A percentile compares a stretch with the other conserved stretches of the same genome.
These are phyloP conservation scores for Ceraceosorus guamensis DNA, from an alignment of 1,284 basidiomycete species.

Conservation along the genomic window DNA sequence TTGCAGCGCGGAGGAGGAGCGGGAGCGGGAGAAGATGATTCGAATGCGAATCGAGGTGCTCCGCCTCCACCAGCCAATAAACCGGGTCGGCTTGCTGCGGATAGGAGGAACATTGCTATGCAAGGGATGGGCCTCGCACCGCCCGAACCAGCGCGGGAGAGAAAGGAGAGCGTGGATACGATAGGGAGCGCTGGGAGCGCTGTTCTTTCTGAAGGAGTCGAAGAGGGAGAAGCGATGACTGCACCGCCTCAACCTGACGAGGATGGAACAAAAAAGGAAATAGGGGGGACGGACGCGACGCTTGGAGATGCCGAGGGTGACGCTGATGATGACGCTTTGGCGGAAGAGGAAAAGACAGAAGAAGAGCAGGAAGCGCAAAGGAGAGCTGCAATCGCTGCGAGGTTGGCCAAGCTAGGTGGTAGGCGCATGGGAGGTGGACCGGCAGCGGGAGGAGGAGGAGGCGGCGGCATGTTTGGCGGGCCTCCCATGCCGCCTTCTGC, in stretches of 20 bases:
- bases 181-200: too few species aligned
- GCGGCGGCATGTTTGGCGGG: conserved; percentile 7
- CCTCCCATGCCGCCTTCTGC: too few species aligned
- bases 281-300: too few species aligned
- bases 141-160: neutral
- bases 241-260: too few species aligned
- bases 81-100: conserved; percentile 5
- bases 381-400: conserved; percentile 14
- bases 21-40: neutral
- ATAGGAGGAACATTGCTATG: conserved; percentile 2
- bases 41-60: neutral
- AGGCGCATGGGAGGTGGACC: conserved; percentile 8
- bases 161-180: neutral
- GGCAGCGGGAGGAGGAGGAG: neutral
- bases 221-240: too few species aligned
- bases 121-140: conserved; percentile 3
- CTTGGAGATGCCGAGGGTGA: too few species aligned
- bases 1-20: conserved; percentile 31
- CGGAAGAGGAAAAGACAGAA: conserved; percentile 5
- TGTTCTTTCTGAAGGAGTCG: too few species aligned
- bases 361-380: conserved; percentile 15
- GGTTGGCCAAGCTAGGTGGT: conserved; percentile 15
- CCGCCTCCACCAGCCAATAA: conserved; percentile 2
- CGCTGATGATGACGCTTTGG: too few species aligned
- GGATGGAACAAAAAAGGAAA: too few species aligned